Evolutionary conservation across 139 green algal genomes (phyloP).

Genomic region (Volvox reticuliferus): DNA sequence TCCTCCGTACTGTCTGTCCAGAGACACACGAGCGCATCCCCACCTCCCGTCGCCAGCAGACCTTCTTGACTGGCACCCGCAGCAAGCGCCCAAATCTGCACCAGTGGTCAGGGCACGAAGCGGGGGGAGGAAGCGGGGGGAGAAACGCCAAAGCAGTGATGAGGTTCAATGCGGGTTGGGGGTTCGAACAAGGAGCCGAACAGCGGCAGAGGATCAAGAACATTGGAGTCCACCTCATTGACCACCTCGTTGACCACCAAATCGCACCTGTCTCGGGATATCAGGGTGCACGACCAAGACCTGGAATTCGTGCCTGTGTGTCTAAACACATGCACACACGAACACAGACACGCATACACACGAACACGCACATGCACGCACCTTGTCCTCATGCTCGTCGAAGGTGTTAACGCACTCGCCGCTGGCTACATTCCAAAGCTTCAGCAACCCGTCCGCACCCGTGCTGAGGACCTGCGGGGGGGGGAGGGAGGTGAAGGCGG

Average conservation of each 20-base stretch:
- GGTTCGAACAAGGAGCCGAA: no score
- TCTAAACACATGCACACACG: no score
- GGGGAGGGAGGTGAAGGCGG: background rate
- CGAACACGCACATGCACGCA: background rate
- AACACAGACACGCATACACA: background rate
- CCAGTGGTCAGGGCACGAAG: no score
- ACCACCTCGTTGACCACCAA: no score
- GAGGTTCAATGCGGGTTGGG: no score
- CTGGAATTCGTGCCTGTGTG: no score
- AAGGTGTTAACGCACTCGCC: conserved; percentile 90
- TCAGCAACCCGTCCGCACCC: conserved; percentile 95
- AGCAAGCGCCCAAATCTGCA: conserved; percentile 74
- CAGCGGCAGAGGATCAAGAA: no score
- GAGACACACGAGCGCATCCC: conserved; percentile 83
- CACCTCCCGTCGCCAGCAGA: conserved; percentile 70
- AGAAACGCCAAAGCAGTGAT: no score
- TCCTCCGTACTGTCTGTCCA: conserved; percentile 87
- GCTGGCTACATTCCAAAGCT: conserved; percentile 89
- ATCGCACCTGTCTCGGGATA: no score
- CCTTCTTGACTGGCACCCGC: conserved; percentile 29
- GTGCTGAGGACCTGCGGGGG: conserved; percentile 78
- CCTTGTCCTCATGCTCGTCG: conserved; percentile 94
- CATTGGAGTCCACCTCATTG: no score
- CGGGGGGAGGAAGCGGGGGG: background rate
- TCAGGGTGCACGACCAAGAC: no score